Conservation (phyloP, 495 filamentous ascomycete species). For the Penicillium subrubescens region DNA sequence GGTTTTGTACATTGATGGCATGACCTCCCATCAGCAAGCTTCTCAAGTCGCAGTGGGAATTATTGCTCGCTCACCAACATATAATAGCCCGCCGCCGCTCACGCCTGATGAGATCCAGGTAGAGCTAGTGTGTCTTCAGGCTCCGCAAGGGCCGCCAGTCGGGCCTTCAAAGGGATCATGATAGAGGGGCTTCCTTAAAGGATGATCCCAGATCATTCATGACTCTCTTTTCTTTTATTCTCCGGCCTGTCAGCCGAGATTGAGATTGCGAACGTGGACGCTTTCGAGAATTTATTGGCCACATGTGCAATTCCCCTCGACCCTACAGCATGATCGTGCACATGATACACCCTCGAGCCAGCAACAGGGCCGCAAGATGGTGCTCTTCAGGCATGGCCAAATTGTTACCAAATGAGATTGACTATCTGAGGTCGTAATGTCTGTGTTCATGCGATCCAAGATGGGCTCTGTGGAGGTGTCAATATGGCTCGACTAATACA, state of each 20-base stretch:
- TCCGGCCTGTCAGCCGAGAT: background rate
- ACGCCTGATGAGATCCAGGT: slow-evolving; percentile 39
- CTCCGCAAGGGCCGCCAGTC: slow-evolving; percentile 36
- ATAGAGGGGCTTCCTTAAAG: slow-evolving; percentile 2
- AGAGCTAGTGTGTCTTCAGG: slow-evolving; percentile 45
- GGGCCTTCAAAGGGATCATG: slow-evolving; percentile 21
- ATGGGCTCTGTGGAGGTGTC: background rate
- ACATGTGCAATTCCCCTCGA: background rate
- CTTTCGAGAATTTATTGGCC: background rate
- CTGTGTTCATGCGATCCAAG: background rate
- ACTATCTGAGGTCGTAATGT: background rate
- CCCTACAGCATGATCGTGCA: background rate
- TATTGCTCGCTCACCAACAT: slow-evolving; percentile 40
- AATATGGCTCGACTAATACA: background rate
- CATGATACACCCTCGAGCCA: background rate
- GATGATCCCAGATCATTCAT: slow-evolving; percentile 7
- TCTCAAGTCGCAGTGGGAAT: slow-evolving; percentile 46
- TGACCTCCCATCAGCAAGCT: slow-evolving; percentile 39
- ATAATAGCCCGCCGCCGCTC: slow-evolving; percentile 27
- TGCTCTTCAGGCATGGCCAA: too few relatives aligned
- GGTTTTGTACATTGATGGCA: slow-evolving; percentile 43
- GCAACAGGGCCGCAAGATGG: background rate
- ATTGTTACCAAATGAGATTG: background rate
- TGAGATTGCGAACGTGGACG: background rate
- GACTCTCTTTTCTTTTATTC: background rate